Percentiles rank a stretch among this genome's conserved stretches.
Evolutionary conservation across 2,329 filamentous ascomycete species (phyloP).

Genomic region (Alternaria arbusti): DNA sequence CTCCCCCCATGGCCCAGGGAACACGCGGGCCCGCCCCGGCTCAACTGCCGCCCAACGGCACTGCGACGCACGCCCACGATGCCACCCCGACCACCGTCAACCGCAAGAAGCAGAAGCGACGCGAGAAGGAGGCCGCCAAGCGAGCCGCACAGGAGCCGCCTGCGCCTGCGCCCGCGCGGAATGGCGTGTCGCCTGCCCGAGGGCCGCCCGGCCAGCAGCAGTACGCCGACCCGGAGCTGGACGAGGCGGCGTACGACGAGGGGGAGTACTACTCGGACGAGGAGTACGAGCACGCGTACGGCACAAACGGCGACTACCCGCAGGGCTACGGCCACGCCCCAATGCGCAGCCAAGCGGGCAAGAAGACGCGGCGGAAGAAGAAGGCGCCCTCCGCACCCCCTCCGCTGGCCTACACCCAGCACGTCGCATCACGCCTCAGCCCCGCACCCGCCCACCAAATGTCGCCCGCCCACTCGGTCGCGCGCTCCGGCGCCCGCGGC

Average conservation of each 20-base stretch:
- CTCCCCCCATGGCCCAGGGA: constrained; percentile 44
- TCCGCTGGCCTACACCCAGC: constrained; percentile 39
- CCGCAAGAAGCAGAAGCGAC: constrained; percentile 93
- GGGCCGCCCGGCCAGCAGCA: constrained; percentile 41
- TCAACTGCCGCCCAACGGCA: constrained; percentile 49
- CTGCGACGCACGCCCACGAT: constrained; percentile 43
- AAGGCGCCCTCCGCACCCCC: constrained; percentile 52
- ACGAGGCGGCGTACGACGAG: constrained; percentile 47
- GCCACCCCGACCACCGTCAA: constrained; percentile 66
- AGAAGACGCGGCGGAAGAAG: constrained; percentile 74
- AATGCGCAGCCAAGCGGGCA: constrained; percentile 26
- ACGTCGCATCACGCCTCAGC: constrained; percentile 41
- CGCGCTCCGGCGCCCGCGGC: constrained; percentile 59
- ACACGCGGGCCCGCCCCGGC: constrained; percentile 36
- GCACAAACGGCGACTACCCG: constrained; percentile 41
- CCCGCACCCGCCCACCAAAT: constrained; percentile 48
- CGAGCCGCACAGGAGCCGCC: constrained; percentile 48
- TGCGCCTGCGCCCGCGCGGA: constrained; percentile 27
- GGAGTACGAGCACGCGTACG: constrained; percentile 43
- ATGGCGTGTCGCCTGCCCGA: constrained; percentile 33
- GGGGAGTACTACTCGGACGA: constrained; percentile 53
- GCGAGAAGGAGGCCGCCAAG: constrained; percentile 80
- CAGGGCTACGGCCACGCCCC: constrained; percentile 32
- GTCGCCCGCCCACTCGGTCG: constrained; percentile 51
- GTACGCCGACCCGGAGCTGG: constrained; percentile 53